phyloP scores from a whole-genome alignment of 495 filamentous ascomycete species.

The Staphylotrichum tortipilum region DNA sequence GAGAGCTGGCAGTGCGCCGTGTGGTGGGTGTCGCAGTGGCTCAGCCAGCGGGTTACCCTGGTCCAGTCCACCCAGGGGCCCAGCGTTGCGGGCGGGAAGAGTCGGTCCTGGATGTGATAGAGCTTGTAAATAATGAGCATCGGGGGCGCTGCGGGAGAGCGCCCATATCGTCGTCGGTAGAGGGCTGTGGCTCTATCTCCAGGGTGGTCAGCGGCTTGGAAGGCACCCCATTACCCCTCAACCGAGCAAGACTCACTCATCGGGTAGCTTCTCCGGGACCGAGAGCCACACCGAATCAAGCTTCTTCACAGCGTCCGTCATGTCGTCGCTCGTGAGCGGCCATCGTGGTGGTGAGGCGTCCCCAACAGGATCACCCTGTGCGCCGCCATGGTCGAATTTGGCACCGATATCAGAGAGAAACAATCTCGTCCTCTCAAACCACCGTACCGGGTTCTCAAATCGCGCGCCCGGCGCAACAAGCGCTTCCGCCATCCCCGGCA shows the following conservation, averaged over 20 bases:
- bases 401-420: background rate
- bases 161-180: no score
- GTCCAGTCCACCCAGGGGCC: background rate
- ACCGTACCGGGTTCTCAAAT: no score
- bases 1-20: background rate
- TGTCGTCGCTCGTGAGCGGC: background rate
- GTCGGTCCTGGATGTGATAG: background rate
- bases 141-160: background rate
- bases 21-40: background rate
- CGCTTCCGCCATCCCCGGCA: no score
- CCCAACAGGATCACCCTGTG: no score
- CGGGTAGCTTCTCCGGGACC: no score
- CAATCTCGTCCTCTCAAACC: background rate
- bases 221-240: no score
- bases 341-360: no score
- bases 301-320: background rate
- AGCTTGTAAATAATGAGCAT: background rate
- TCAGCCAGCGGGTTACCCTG: background rate
- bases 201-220: no score
- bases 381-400: background rate
- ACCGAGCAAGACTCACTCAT: background rate
- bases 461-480: no score
- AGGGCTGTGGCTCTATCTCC: no score
- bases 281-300: no score
- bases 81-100: background rate